These are phyloP conservation scores for Nematodospora anomalae DNA, from an alignment of 1,139 yeast genomes.

Conservation along the genomic window DNA sequence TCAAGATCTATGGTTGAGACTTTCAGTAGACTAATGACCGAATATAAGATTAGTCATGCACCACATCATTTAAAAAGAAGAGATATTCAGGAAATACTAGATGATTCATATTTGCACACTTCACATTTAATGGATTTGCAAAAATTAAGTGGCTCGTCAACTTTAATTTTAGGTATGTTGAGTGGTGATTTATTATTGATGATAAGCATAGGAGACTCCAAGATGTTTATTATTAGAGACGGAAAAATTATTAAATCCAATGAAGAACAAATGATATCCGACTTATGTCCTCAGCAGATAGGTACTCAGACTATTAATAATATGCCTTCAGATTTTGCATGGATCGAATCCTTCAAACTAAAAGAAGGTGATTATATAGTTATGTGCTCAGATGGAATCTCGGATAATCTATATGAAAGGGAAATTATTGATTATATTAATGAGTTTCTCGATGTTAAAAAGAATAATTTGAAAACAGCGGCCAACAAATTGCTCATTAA, in stretches of 20 bases:
- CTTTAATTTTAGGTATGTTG: conserved; percentile 51
- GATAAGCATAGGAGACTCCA: conserved; percentile 58
- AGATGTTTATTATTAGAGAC: conserved; percentile 49
- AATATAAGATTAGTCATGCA: conserved; percentile 41
- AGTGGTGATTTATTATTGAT: conserved; percentile 49
- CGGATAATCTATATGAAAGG: conserved; percentile 52
- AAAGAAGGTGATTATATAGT: conserved; percentile 44
- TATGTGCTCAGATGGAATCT: conserved; percentile 55
- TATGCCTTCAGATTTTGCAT: conserved; percentile 52
- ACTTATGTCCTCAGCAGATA: conserved; percentile 55
- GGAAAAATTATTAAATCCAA: conserved; percentile 47
- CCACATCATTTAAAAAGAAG: conserved; percentile 46
- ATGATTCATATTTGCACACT: conserved; percentile 52
- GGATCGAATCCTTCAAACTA: conserved; percentile 45
- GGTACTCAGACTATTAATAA: conserved; percentile 51
- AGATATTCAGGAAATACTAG: conserved; percentile 49
- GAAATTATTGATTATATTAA: conserved; percentile 44
- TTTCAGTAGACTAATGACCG: conserved; percentile 48
- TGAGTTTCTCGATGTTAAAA: conserved; percentile 28
- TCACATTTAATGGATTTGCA: conserved; percentile 55
- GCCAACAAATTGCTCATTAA: conserved; percentile 41
- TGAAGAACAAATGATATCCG: conserved; percentile 48
- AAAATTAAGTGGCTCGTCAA: conserved; percentile 52
- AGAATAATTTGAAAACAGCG: conserved; percentile 34
- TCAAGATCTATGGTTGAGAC: conserved; percentile 58